Evolutionary conservation across 2,329 filamentous ascomycete genomes (phyloP), one percentile per base, ranked within the genome.

Genomic region (Pseudocercospora macadamiae): DNA sequence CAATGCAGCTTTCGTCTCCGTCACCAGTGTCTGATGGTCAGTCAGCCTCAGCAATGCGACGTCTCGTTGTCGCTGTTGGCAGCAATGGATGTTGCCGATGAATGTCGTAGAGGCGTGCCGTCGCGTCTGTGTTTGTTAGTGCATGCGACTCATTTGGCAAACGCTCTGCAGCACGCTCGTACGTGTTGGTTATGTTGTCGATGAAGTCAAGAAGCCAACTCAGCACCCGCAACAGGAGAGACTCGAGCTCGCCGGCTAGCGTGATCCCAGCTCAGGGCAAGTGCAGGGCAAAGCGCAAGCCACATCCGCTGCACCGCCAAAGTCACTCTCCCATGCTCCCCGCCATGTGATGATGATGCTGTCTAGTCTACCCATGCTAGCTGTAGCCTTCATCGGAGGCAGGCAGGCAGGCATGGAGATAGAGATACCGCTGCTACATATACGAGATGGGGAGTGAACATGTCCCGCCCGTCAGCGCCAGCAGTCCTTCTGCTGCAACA

Each of bases 11-110:
- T 49, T 30, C 26, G 47, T 26, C 30, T 49, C 3, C 47, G 49
- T 39, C 34, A 47, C 55, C 16, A 28, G 42, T 53, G 51, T n/a
- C 30, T 28, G 52, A 55, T 36, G 44, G 30, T 45, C 45, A 26
- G 42, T 34, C 47, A n/a, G 7, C n/a, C n/a, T n/a, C n/a, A 28
- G 51, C 30, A 53, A 23, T 28, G 34, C 36, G 36, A 53, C 36
- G 30, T 37, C 48, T 51, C 48, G 42, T 47, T 47, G 16, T 47
- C 42, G 42, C 42, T 47, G 42, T n/a, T n/a, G n/a, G n/a, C 34
- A 37, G 34, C 34, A 4, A 37, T 37, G 14, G 34, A 37, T 37
- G 34, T 18, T 37, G 34, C 34, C 34, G 34, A n/a, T n/a, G n/a
- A n/a, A n/a, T n/a, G n/a, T n/a, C n/a, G n/a, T n/a, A n/a, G n/a